Evolutionary conservation across 1,284 basidiomycete species (phyloP).

Genomic region (Serendipita sp.): DNA sequence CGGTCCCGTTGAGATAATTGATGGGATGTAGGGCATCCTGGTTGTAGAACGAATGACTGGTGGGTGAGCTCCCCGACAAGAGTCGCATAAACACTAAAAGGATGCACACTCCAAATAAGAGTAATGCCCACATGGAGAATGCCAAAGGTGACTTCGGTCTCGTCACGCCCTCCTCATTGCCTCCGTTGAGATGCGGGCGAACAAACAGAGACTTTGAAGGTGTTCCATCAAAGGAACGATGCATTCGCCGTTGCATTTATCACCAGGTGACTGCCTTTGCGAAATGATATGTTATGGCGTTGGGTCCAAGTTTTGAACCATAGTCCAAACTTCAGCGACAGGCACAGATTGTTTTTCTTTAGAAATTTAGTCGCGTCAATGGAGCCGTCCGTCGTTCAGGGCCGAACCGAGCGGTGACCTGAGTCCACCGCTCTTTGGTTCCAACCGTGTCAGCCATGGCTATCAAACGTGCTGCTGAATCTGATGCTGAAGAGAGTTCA

Average conservation of each 20-base stretch:
- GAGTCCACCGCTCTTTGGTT: not conserved
- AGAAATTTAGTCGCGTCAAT: not conserved
- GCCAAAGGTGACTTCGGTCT: not conserved
- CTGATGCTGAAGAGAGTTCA: not conserved
- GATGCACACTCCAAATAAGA: not conserved
- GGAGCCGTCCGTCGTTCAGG: not conserved
- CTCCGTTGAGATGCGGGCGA: not conserved
- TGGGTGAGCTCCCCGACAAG: not conserved
- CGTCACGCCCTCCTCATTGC: not conserved
- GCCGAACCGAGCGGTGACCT: not conserved
- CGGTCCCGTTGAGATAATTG: constrained; percentile 29
- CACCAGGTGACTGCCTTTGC: not conserved
- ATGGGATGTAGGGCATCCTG: constrained; percentile 20
- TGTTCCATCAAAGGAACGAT: not conserved
- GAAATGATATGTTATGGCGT: not conserved
- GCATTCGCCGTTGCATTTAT: not conserved
- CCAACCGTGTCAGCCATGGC: not conserved
- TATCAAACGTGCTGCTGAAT: not conserved
- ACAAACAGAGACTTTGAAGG: not conserved
- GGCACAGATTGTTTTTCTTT: too few species aligned
- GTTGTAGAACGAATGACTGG: constrained; percentile 6
- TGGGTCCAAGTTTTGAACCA: not conserved
- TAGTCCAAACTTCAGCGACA: too few species aligned
- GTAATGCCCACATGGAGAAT: not conserved
- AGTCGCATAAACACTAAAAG: not conserved